A percentile compares a stretch with the other conserved stretches of the same genome.
Conservation (phyloP, 2,329 filamentous ascomycete species). For the Cladophialophora bantiana region DNA sequence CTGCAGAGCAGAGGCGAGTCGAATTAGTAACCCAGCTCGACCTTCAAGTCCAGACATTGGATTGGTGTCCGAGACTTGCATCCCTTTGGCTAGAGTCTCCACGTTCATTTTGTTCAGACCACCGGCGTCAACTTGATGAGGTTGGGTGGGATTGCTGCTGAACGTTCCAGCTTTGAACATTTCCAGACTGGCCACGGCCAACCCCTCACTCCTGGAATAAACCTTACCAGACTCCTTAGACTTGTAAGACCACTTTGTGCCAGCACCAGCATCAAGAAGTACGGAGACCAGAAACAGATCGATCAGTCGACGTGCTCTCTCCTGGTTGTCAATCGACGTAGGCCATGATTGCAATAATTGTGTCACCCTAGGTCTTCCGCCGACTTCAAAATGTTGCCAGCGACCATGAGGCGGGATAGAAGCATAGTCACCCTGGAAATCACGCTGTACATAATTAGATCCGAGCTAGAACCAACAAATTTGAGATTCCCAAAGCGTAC, state of each 20-base stretch:
- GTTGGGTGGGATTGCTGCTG: slow-evolving; percentile 79
- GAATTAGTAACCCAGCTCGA: slow-evolving; percentile 77
- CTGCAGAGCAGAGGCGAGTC: slow-evolving; percentile 75
- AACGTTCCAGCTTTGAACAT: slow-evolving; percentile 85
- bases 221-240: slow-evolving; percentile 84
- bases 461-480: neutral
- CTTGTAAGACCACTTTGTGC: slow-evolving; percentile 90
- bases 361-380: slow-evolving; percentile 58
- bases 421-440: slow-evolving; percentile 72
- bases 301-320: slow-evolving; percentile 61
- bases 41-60: slow-evolving; percentile 85
- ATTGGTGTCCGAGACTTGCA: slow-evolving; percentile 84
- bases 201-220: slow-evolving; percentile 85
- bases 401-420: slow-evolving; percentile 80
- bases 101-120: slow-evolving; percentile 77
- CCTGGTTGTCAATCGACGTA: slow-evolving; percentile 68
- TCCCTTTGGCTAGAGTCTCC: slow-evolving; percentile 75
- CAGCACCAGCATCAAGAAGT: slow-evolving; percentile 75
- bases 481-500: slow-evolving; percentile 55
- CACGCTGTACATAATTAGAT: slow-evolving; percentile 59
- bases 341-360: slow-evolving; percentile 57
- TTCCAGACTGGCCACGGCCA: slow-evolving; percentile 78
- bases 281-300: slow-evolving; percentile 70
- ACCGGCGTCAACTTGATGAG: slow-evolving; percentile 86
- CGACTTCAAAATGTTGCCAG: slow-evolving; percentile 70